Evolutionary conservation across 495 filamentous ascomycete genomes (phyloP), one percentile per base, ranked within the genome.

Genomic region (Jackrogersella minutella): DNA sequence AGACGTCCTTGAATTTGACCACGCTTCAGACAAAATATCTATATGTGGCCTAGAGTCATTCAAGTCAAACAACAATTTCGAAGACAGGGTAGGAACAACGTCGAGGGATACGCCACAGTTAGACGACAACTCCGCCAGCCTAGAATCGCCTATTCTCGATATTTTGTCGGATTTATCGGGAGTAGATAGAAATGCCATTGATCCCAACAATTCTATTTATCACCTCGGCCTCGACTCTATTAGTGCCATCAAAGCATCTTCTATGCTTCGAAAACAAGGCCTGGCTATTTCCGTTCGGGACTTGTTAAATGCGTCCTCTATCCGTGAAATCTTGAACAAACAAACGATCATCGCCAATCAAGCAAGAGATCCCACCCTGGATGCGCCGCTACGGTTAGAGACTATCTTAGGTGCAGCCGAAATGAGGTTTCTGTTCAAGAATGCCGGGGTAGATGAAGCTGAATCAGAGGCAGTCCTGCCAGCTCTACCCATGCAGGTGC

Each of bases 171-270:
- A 86, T 26, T 78, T 93, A 3, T 88, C 91, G 0, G 84, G 82
- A 9, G 73, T 91, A 0, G 74, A 88, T 0, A 76, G 81, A n/a
- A 69, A 82, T 1, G 77, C 83, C 9, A 93, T 97, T 33, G 73
- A 79, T 6, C 81, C 82, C 26, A 76, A 78, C n/a, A 81, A 87
- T 36, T 91, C 84, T 19, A 90, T 97, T 19, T 96, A 94, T 72
- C 87, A 91, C 66, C 82, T 98, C 5, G 93, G 94, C 5, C 81
- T 97, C 33, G 93, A 98, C 72, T 97, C 93, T 2, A 92, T 98
- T 70, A 91, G 89, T 53, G 91, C 92, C 8, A 93, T 97, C 74
- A 88, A 89, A 46, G 82, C 89, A 13, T 85, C 87, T 19, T 81
- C 87, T 0, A 75, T 88, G n/a, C 79, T 93, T 8, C 83, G 85